Evolutionary conservation across 2,329 filamentous ascomycete species (phyloP), one percentile per base, ranked within the genome.

Genomic region (Colletotrichum tabaci): DNA sequence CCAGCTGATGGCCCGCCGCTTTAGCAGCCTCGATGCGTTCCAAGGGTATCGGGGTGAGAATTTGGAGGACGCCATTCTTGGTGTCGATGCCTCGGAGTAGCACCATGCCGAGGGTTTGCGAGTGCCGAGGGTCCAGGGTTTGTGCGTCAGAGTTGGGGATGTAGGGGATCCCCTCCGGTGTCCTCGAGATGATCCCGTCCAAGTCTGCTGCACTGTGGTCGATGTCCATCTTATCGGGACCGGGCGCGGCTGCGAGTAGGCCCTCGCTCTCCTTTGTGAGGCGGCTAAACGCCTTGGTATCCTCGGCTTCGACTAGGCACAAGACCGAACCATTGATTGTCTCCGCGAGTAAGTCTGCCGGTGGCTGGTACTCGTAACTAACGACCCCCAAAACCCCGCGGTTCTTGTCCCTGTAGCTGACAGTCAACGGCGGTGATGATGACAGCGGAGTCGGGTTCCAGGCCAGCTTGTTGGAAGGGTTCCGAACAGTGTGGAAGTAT

Each of bases 241-340:
- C 30, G 23, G 62, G 26, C 47, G 46, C 69, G 58, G 40, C 57
- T 42, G 55, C 6, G 4, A 21, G 2, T 21, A 40, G 67, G 42
- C n/a, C 71, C 30, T n/a, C 23, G n/a, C 40, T 65, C 26, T 66
- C 35, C 23, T 30, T 67, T 4, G 68, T 38, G 63, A 83, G 75
- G 13, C 78, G 77, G 12, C 83, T 79, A 66, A 91, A 87, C 2
- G 89, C 89, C 26, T 78, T 79, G 0, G 79, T 72, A 26, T 87
- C 86, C 63, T 93, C 88, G 9, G 93, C 82, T 40, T 87, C 86
- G 0, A 94, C 89, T 8, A 93, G 83, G 0, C 92, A 91, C 0
- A 96, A 81, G 0, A 95, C 78, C n/a, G 89, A 88, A 18, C 93
- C 93, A 74, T 93, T 91, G 53, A 96, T 88, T 0, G 91, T 86